These are phyloP conservation scores for Penicillium chermesinum DNA, from an alignment of 495 filamentous ascomycete genomes.

Conservation along the genomic window DNA sequence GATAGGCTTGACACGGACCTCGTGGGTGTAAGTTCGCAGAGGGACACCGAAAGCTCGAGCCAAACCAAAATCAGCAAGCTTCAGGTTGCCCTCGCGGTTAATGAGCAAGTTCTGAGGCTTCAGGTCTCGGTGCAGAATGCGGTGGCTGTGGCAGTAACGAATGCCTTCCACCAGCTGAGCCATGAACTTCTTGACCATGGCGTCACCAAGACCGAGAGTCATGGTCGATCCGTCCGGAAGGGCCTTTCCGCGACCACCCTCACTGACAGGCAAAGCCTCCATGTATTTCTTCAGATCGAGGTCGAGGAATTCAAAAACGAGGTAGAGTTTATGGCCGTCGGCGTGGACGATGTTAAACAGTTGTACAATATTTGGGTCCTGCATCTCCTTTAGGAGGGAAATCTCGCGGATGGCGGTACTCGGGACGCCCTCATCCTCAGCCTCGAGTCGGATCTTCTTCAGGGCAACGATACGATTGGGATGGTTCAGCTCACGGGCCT, in stretches of 20 bases:
- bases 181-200: conserved; percentile 98
- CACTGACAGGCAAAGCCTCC: conserved; percentile 87
- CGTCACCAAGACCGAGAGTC: conserved; percentile 76
- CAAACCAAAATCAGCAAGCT: conserved; percentile 88
- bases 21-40: conserved; percentile 94
- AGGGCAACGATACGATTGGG: conserved; percentile 81
- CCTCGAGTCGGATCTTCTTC: conserved; percentile 97
- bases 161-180: conserved; percentile 86
- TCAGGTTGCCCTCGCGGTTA: conserved; percentile 88
- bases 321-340: conserved; percentile 92
- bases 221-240: conserved; percentile 71
- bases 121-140: conserved; percentile 89
- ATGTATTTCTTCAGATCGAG: conserved; percentile 97
- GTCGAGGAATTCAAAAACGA: conserved; percentile 93
- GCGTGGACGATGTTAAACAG: conserved; percentile 94
- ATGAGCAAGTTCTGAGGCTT: conserved; percentile 98
- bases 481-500: conserved; percentile 76
- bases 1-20: conserved; percentile 44
- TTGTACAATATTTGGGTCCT: conserved; percentile 88
- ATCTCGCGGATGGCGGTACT: conserved; percentile 97
- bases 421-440: conserved; percentile 95
- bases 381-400: conserved; percentile 93
- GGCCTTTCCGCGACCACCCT: conserved; percentile 84
- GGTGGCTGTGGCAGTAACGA: conserved; percentile 92
- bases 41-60: conserved; percentile 93